Evolutionary conservation across 805 yeast genomes (phyloP).

Genomic region (Hanseniaspora hatyaiensis): DNA sequence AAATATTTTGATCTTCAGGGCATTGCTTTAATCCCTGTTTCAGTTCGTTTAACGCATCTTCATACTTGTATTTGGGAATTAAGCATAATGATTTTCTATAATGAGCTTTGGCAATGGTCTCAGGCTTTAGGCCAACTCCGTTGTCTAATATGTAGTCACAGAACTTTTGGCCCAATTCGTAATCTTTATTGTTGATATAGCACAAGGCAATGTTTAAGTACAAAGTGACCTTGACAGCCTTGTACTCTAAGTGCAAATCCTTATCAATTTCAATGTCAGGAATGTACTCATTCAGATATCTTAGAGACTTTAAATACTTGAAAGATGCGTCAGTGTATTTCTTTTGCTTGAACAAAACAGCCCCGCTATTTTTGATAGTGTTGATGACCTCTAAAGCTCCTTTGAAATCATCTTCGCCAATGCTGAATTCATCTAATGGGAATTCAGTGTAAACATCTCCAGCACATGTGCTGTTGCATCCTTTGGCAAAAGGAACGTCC

Average conservation of each 20-base stretch:
- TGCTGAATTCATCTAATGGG: conserved; percentile 59
- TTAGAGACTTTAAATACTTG: conserved; percentile 54
- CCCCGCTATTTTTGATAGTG: conserved; percentile 58
- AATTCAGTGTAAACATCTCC: conserved; percentile 67
- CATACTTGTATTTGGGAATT: conserved; percentile 35
- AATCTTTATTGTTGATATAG: conserved; percentile 40
- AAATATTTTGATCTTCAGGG: conserved; percentile 42
- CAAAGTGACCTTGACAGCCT: conserved; percentile 33
- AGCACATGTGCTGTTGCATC: conserved; percentile 48
- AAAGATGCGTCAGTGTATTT: conserved; percentile 41
- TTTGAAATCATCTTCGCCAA: conserved; percentile 46
- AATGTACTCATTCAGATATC: conserved; percentile 59
- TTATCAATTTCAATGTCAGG: conserved; percentile 58
- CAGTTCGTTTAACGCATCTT: conserved; percentile 40
- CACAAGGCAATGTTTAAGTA: conserved; percentile 48
- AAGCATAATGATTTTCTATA: conserved; percentile 46
- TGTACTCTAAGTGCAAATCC: conserved; percentile 39
- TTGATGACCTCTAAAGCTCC: conserved; percentile 40
- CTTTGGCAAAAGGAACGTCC: conserved; percentile 49
- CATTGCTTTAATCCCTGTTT: conserved; percentile 34
- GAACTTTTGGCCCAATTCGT: conserved; percentile 41
- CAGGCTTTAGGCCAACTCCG: conserved; percentile 35
- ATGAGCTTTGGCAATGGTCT: conserved; percentile 41
- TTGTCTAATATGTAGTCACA: conserved; percentile 38
- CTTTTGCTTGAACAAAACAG: conserved; percentile 44